Conservation (phyloP, 2,329 filamentous ascomycete genomes). For the Exophiala sp. region DNA sequence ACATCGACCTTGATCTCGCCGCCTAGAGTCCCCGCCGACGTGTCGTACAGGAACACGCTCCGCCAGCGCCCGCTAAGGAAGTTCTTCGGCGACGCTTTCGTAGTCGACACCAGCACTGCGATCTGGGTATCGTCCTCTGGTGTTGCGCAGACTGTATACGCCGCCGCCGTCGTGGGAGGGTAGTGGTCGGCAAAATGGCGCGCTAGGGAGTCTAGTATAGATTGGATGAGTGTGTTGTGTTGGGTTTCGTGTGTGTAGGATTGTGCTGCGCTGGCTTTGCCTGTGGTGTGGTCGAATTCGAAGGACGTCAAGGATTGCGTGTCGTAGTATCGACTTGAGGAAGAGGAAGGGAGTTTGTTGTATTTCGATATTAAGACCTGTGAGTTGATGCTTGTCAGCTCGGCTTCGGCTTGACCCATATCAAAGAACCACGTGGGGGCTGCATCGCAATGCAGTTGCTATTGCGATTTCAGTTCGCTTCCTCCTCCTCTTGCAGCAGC, state of each 20-base stretch:
- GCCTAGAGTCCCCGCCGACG: conserved; percentile 60
- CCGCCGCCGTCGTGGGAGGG: conserved; percentile 70
- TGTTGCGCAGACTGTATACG: conserved; percentile 59
- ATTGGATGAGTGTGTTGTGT: conserved; percentile 68
- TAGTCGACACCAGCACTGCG: conserved; percentile 79
- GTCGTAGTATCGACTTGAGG: conserved; percentile 78
- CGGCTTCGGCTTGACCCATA: too few species aligned
- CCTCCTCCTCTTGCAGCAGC: too few species aligned
- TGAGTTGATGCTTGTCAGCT: not conserved
- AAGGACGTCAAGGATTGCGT: conserved; percentile 83
- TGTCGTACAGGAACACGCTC: conserved; percentile 72
- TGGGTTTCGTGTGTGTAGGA: conserved; percentile 70
- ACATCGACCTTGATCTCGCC: conserved; percentile 89
- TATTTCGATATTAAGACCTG: conserved; percentile 75
- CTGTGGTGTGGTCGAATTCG: conserved; percentile 74
- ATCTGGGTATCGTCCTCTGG: conserved; percentile 60
- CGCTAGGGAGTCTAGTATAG: conserved; percentile 69
- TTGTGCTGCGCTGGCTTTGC: conserved; percentile 79
- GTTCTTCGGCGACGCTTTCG: conserved; percentile 97
- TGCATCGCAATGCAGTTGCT: too few species aligned
- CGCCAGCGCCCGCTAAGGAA: conserved; percentile 99
- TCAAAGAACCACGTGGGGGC: too few species aligned
- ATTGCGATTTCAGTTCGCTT: too few species aligned
- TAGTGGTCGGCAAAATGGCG: conserved; percentile 84
- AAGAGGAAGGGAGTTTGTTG: conserved; percentile 61